Evolutionary conservation across 192 early-diverging fungal genomes (phyloP), one percentile per base, ranked within the genome.

Genomic region (Backusella sp.): DNA sequence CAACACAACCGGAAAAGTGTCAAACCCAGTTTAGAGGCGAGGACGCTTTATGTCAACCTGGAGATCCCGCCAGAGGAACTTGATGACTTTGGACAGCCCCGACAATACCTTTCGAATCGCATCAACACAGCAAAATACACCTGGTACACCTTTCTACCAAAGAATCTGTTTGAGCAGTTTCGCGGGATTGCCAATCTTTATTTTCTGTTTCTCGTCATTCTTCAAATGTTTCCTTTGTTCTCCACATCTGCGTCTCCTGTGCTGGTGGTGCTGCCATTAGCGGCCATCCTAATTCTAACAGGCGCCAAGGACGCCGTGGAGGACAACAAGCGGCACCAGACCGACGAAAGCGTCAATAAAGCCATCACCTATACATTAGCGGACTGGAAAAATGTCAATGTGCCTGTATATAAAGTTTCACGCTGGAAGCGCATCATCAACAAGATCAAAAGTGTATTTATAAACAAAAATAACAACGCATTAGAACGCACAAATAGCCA

Each of bases 131-230:
- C 91, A 39, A 99, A 98, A 79, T 99, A 99, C 85, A 94, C 94
- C 7, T 80, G 94, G 14, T 75, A 94, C 5, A 94, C 93, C 0
- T 99, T 99, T 80, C 82, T 99, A 32, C 96, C 96, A 37, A 96
- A 95, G 80, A 97, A 97, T 77, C 80, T 99, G 70, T 93, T 94
- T 80, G 96, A 98, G 87, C 96, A 99, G 85, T 99, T 99, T 81
- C 90, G 94, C 7, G 88, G 91, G 26, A 88, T 96, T 15, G 97
- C 97, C 66, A 99, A 99, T 85, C 90, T 97, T n/a, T 99, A 96
- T 80, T 99, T 99, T 80, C 76, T 96, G 21, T 92, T 92, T 59
- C 80, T 98, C 32, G 93, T 96, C 6, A 90, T 96, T 36, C 86
- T 98, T 65, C 96, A 98, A 83, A 87, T 92, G 26, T 80, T 82